phyloP scores from a whole-genome alignment of 225 moss, liverwort and hornwort genomes.

The Marchantia polymorpha region DNA sequence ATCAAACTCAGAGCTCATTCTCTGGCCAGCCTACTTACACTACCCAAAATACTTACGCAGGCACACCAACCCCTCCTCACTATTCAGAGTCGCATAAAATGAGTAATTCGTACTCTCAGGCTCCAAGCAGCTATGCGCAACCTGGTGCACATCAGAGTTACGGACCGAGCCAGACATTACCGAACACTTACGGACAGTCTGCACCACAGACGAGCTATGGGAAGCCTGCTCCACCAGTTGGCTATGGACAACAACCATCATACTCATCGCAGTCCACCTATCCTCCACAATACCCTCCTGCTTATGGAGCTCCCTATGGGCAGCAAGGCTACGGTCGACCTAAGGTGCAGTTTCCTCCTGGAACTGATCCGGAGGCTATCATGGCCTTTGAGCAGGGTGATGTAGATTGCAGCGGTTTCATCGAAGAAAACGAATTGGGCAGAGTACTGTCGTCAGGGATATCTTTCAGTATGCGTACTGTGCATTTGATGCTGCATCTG shows the following conservation, averaged over 20 bases:
- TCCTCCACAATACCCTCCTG: slow-evolving; percentile 39
- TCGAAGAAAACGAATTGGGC: slow-evolving; percentile 45
- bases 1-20: slow-evolving; percentile 34
- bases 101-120: slow-evolving; percentile 25
- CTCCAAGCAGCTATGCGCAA: slow-evolving; percentile 31
- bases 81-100: slow-evolving; percentile 28
- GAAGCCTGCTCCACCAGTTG: slow-evolving; percentile 10
- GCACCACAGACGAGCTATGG: slow-evolving; percentile 25
- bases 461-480: slow-evolving; percentile 68
- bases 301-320: slow-evolving; percentile 32
- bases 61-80: slow-evolving; percentile 13
- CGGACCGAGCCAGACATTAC: slow-evolving; percentile 18
- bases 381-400: slow-evolving; percentile 51
- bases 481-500: slow-evolving; percentile 79
- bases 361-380: slow-evolving; percentile 47
- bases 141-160: slow-evolving; percentile 8
- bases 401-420: slow-evolving; percentile 45
- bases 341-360: slow-evolving; percentile 45
- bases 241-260: slow-evolving; percentile 30
- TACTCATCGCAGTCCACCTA: slow-evolving; percentile 22
- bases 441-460: slow-evolving; percentile 46
- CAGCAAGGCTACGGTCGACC: slow-evolving; percentile 19
- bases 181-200: slow-evolving; percentile 30
- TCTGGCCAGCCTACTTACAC: slow-evolving; percentile 15
- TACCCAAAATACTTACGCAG: slow-evolving; percentile 18